Base-by-base conservation (phyloP, 106 monocot species). In the Platanthera zijinensis region DNA sequence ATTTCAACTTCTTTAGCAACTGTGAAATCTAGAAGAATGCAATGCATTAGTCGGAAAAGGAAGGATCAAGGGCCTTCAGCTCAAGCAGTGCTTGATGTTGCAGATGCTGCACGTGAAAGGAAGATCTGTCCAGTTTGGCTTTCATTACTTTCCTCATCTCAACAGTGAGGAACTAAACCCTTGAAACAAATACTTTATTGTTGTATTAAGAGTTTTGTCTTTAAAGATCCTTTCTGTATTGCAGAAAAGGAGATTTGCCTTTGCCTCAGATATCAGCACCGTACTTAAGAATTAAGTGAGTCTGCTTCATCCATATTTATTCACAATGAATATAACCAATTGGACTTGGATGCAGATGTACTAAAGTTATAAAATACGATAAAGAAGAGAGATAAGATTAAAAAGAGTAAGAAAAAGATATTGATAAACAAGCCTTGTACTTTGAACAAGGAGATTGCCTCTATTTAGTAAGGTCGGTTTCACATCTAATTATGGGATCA, bases 271-370 rank as follows among this genome's bases (percentile, higher is more conserved):
- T 90, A 76, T 76, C 87, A 79, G 54, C 86, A 57, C 83, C 75
- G 51, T 92, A 85, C 81, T 76, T 95, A 86, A 85, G 95, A 83
- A 86, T 92, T 51, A 95, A 88, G 95, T 95, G 57, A 84, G 92
- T 80, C 11, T 32, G 32, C 10, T 66, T 66, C 32, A n/a, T 66
- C 32, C 11, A 66, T 32, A 30, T 4, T 66, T 66, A 32, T 32
- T 66, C 66, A 30, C 12, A 66, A 66, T 66, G 32, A 66, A 66
- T 48, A 66, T 8, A 66, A 66, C 32, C 11, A 3, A 30, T 66
- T 66, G n/a, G 19, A 61, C 14, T 21, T 61, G 1, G 39, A 39
- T 39, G 39, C 39, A 39, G 39, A 39, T 39, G 39, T 39, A 2
- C 39, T 39, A 39, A 39, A 39, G 39, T 39, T 39, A 39, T 39